phyloP scores from a whole-genome alignment of 2,329 filamentous ascomycete species.

The Phaeomoniella chlamydospora region DNA sequence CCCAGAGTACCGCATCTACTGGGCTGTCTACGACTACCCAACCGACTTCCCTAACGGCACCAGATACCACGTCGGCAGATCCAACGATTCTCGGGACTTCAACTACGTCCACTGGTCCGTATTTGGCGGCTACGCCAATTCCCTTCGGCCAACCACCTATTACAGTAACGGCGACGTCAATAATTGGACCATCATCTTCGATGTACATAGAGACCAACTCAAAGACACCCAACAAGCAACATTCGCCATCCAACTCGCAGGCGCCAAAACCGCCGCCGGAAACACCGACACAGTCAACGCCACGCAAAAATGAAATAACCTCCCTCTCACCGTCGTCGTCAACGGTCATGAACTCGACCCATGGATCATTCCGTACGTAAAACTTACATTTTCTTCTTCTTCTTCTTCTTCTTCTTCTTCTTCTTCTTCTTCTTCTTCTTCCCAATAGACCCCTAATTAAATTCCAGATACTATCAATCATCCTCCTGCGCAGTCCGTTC shows the following conservation, averaged over 20 bases:
- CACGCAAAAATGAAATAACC: conserved; percentile 36
- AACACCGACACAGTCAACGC: conserved; percentile 47
- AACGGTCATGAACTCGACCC: conserved; percentile 31
- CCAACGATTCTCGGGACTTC: conserved; percentile 32
- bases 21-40: conserved; percentile 44
- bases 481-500: conserved; percentile 1
- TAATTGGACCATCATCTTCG: conserved; percentile 46
- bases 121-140: conserved; percentile 42
- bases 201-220: conserved; percentile 28
- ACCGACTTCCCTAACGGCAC: conserved; percentile 46
- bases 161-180: conserved; percentile 33
- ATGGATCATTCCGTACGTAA: conserved; percentile 41
- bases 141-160: conserved; percentile 26
- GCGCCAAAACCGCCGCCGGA: conserved; percentile 45
- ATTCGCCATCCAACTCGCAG: conserved; percentile 49
- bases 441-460: conserved; percentile 3
- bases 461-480: conserved; percentile 2
- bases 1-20: conserved; percentile 48
- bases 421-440: neutral
- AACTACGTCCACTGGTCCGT: conserved; percentile 56
- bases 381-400: neutral
- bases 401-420: neutral
- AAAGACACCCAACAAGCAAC: conserved; percentile 32
- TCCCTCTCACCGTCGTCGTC: conserved; percentile 36
- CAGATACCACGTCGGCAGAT: conserved; percentile 40